Percentiles rank a stretch among this genome's conserved stretches.
Evolutionary conservation across 768 basidiomycete species (phyloP).

Genomic region (Amanita muscaria): DNA sequence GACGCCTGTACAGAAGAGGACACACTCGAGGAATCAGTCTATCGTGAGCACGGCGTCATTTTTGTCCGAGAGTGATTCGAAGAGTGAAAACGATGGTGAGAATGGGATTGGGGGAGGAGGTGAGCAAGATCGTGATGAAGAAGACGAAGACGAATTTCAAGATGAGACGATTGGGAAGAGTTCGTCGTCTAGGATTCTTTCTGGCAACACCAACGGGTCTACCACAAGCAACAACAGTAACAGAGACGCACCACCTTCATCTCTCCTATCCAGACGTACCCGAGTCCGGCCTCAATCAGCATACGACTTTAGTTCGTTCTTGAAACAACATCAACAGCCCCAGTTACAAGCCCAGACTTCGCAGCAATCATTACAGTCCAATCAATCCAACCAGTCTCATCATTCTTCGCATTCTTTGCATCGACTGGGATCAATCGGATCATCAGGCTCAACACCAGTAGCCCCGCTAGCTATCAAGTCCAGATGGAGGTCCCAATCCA

Average conservation of each 20-base stretch:
- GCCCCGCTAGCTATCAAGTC: conserved; percentile 25
- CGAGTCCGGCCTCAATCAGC: conserved; percentile 50
- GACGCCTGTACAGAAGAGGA: neutral
- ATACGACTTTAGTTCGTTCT: conserved; percentile 37
- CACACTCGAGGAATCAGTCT: conserved; percentile 16
- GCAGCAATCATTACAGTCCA: conserved; percentile 5
- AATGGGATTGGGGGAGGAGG: conserved; percentile 17
- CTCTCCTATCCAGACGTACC: conserved; percentile 23
- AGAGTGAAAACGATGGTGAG: neutral
- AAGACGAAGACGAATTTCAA: conserved; percentile 33
- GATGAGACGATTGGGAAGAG: conserved; percentile 60
- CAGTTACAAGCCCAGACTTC: conserved; percentile 21
- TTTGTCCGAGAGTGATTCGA: conserved; percentile 16
- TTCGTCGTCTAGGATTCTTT: conserved; percentile 25
- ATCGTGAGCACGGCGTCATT: conserved; percentile 30
- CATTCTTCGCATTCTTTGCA: no score
- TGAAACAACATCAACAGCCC: conserved; percentile 18
- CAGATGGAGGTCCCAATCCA: conserved; percentile 32
- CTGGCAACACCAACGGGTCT: neutral
- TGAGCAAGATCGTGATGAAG: conserved; percentile 25
- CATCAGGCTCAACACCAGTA: conserved; percentile 9
- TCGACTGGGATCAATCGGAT: no score
- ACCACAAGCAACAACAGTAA: neutral
- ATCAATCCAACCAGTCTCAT: conserved; percentile 15
- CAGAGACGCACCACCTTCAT: conserved; percentile 16